Base-by-base conservation (phyloP, 1,284 basidiomycete genomes). In the Rhizoctonia solani region DNA sequence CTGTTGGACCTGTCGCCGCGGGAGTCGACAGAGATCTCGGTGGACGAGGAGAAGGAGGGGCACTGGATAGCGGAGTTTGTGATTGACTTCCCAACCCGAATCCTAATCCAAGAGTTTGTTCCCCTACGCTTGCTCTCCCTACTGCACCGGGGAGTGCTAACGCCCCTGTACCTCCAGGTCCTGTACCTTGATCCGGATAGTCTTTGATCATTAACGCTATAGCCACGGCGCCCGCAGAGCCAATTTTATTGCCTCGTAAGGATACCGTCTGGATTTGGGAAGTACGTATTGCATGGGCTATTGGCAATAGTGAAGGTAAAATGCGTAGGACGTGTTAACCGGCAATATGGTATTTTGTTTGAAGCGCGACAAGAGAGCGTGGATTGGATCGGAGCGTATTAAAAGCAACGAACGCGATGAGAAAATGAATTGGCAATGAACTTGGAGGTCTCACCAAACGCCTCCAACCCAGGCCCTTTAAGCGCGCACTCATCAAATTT, bases 171-270 rank as follows among this genome's bases (percentile, higher is more conserved):
- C 54, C 23, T 8, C 66, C 41, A 4, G 69, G 52, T 14, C 59
- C 19, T 19, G 55, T 37, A 81, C 52, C 87, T 81, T 53, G 86
- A 81, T 95, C 92, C 2, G 92, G 92, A 74, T 96, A 97, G 76
- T 98, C 95, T 67, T 91, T 87, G 70, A 97, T 93, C 92, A 97
- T 95, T 56, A 96, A 82, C 0, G 94, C 93, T n/a, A 98, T 81
- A 0, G 93, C 89, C 1, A 97, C 93, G 1, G 90, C 93, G 23
- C 93, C 92, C 0, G 88, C 84, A 0, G 87, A 83, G 41, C 83
- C 86, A 72, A 97, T 96, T 56, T 85, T 86, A 76, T 97, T 96
- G 59, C 92, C 84, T 27, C 94, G 85, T 13, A 97, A 79, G 0
- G 93, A 96, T 63, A 97, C 87, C 73, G 97, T 92, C 71, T 87